Base-by-base conservation (phyloP, 2,329 filamentous ascomycete genomes). In the Alternaria arborescens region DNA sequence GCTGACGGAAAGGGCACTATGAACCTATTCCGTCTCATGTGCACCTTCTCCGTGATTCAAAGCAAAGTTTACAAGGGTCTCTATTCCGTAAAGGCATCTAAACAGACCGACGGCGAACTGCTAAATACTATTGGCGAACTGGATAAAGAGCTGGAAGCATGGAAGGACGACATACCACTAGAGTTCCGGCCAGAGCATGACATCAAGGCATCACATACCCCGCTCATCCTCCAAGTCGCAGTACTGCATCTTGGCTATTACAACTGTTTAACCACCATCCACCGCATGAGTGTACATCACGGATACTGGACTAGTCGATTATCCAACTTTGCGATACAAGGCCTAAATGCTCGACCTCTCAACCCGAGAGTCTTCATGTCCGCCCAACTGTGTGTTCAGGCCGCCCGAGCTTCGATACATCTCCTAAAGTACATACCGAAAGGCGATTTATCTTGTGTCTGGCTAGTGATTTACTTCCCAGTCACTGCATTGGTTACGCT, bases 151-250 rank as follows among this genome's bases (percentile, higher is more conserved):
- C 80, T 99, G 4, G 95, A 99, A 77, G 90, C 93, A 55, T 99
- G 95, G 95, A 98, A 98, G 82, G 94, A 98, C 74, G 88, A 86
- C 52, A 98, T 99, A 55, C 94, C 95, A 2, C 86, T 97, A 58
- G 95, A 98, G 73, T 98, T 97, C 81, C 88, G 95, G n/a, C 95
- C 95, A 0, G 95, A 98, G 78, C 89, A 97, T 76, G 94, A 97
- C 78, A 98, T 99, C 78, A 94, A 93, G 78, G 92, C 93, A 0
- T 91, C 91, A 0, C 93, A 97, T 77, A 96, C 93, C 0, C 94
- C 94, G 1, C 84, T 98, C n/a, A 94, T 98, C 20, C 83, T 99
- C 20, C 94, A 98, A 67, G 88, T 99, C 53, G 94, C 97, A 62
- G 92, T 97, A 77, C 82, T 99, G 59, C 95, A 99, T 78, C 96